Conservation (phyloP, 192 early-diverging fungal genomes). For the Linnemannia exigua region DNA sequence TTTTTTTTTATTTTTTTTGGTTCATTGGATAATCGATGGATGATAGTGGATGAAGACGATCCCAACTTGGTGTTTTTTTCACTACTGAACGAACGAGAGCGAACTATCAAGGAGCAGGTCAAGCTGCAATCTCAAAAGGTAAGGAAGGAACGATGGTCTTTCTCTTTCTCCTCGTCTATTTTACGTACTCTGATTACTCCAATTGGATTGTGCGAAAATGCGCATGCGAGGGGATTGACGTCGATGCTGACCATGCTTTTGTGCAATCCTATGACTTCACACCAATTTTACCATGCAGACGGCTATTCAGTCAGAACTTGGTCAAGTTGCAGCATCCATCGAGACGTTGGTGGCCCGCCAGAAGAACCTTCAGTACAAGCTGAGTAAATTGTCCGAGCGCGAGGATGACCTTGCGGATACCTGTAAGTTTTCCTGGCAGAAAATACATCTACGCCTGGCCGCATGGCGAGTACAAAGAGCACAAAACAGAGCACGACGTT, state of each 20-base stretch:
- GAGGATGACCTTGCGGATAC: slow-evolving; percentile 60
- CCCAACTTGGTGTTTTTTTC: slow-evolving; percentile 58
- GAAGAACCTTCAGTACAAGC: slow-evolving; percentile 55
- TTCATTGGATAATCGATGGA: slow-evolving; percentile 2
- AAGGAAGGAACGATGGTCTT: not conserved
- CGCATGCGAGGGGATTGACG: not conserved
- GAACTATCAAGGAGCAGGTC: slow-evolving; percentile 64
- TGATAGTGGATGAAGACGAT: slow-evolving; percentile 44
- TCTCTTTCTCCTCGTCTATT: no score
- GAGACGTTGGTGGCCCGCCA: slow-evolving; percentile 59
- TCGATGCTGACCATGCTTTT: not conserved
- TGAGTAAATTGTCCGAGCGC: slow-evolving; percentile 60
- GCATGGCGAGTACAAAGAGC: slow-evolving; percentile 18
- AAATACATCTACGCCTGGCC: not conserved
- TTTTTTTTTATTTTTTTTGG: not conserved
- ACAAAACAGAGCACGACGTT: not conserved
- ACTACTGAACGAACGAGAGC: slow-evolving; percentile 65
- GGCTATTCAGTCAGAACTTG: slow-evolving; percentile 58
- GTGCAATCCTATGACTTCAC: not conserved
- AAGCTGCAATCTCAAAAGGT: slow-evolving; percentile 67
- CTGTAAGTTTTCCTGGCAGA: slow-evolving; percentile 27
- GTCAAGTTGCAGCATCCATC: slow-evolving; percentile 64
- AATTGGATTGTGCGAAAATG: not conserved
- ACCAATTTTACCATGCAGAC: slow-evolving; percentile 37
- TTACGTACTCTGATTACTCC: not conserved